Evolutionary conservation across 2,329 filamentous ascomycete genomes (phyloP).

Genomic region (Aspergillus terreus): DNA sequence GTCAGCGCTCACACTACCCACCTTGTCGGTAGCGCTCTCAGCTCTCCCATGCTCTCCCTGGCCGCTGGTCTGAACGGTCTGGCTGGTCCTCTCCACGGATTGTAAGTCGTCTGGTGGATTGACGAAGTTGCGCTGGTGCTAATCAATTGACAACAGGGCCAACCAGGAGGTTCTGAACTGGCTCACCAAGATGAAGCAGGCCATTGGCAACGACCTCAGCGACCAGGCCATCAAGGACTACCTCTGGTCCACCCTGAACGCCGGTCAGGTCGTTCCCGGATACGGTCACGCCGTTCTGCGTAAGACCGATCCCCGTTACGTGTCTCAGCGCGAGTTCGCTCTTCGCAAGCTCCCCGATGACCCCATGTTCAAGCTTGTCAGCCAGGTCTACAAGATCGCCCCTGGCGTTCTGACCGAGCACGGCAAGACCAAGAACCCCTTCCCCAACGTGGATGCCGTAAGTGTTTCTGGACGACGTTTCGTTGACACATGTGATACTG

Average conservation of each 20-base stretch:
- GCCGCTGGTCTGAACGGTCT: slow-evolving; percentile 97
- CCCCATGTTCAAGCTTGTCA: slow-evolving; percentile 99
- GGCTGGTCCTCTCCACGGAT: slow-evolving; percentile 94
- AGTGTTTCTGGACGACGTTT: slow-evolving; percentile 18
- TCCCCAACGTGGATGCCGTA: slow-evolving; percentile 91
- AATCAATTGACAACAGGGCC: slow-evolving; percentile 48
- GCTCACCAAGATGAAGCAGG: slow-evolving; percentile 98
- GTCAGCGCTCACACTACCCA: slow-evolving; percentile 98
- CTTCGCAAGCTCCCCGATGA: slow-evolving; percentile 91
- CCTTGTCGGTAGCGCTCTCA: slow-evolving; percentile 92
- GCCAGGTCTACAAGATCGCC: slow-evolving; percentile 99
- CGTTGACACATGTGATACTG: slow-evolving; percentile 2
- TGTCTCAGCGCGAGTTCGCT: slow-evolving; percentile 95
- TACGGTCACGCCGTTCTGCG: slow-evolving; percentile 98
- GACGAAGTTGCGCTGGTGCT: slow-evolving; percentile 7
- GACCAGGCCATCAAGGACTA: slow-evolving; percentile 98
- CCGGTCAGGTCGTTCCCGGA: slow-evolving; percentile 91
- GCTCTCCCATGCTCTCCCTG: slow-evolving; percentile 95
- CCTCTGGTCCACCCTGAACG: slow-evolving; percentile 96
- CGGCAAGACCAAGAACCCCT: slow-evolving; percentile 99
- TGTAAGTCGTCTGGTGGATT: slow-evolving; percentile 42
- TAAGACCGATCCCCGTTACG: slow-evolving; percentile 99
- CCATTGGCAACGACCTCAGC: slow-evolving; percentile 87
- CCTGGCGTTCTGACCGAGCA: slow-evolving; percentile 97
- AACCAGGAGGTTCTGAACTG: slow-evolving; percentile 99